These are phyloP conservation scores for Fusarium sp. DNA, from an alignment of 2,329 filamentous ascomycete genomes.

Conservation along the genomic window DNA sequence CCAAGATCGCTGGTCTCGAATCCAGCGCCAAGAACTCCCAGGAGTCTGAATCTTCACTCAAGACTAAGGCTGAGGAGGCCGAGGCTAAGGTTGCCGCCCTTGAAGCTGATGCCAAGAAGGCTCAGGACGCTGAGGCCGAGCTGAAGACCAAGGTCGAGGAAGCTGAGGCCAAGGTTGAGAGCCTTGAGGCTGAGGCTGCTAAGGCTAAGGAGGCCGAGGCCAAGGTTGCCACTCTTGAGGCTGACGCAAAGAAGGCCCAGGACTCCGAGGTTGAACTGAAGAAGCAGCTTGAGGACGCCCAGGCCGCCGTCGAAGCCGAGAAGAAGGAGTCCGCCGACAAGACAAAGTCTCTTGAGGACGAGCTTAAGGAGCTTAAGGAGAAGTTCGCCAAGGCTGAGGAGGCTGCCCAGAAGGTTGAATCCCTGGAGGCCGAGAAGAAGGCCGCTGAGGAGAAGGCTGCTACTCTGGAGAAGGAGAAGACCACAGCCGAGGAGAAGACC, in stretches of 20 bases:
- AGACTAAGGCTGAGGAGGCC: conserved; percentile 31
- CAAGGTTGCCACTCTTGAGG: conserved; percentile 11
- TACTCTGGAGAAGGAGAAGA: conserved; percentile 26
- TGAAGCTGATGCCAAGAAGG: conserved; percentile 21
- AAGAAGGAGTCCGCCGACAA: conserved; percentile 35
- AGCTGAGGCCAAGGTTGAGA: conserved; percentile 16
- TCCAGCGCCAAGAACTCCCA: conserved; percentile 31
- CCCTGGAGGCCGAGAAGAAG: conserved; percentile 33
- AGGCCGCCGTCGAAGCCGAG: conserved; percentile 29
- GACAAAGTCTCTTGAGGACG: conserved; percentile 32
- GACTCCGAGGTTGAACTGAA: conserved; percentile 25
- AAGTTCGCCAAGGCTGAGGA: conserved; percentile 32
- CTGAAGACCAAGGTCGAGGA: conserved; percentile 21
- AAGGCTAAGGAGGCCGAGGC: conserved; percentile 18
- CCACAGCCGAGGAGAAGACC: conserved; percentile 24
- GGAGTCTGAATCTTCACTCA: conserved; percentile 34
- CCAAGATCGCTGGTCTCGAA: conserved; percentile 30
- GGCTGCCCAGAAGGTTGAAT: conserved; percentile 17
- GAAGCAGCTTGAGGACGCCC: conserved; percentile 37
- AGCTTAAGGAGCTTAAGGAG: conserved; percentile 35
- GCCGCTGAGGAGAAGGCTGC: conserved; percentile 32
- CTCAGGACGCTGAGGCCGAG: conserved; percentile 22
- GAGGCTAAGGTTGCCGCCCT: conserved; percentile 16
- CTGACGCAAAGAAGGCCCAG: conserved; percentile 21
- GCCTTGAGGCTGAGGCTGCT: conserved; percentile 3